Evolutionary conservation across 495 filamentous ascomycete genomes (phyloP).

Genomic region (Talaromyces stipitatus): DNA sequence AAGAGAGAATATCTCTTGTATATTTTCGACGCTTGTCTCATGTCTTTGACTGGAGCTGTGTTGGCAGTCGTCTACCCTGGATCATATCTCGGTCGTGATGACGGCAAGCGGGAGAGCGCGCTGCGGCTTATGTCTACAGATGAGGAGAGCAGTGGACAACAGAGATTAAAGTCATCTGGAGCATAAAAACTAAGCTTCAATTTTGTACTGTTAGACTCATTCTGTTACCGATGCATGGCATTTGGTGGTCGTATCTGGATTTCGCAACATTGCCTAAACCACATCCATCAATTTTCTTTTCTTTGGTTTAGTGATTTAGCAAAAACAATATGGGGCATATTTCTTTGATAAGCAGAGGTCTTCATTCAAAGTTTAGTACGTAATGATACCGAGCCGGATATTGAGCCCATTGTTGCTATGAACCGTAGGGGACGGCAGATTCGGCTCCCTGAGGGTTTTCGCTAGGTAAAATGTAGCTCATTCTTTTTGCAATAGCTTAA

Average conservation of each 20-base stretch:
- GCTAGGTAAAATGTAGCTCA: too few relatives aligned
- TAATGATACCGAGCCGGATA: background rate
- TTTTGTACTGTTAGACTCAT: background rate
- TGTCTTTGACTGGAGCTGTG: conserved; percentile 30
- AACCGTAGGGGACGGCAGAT: too few relatives aligned
- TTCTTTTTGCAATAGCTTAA: too few relatives aligned
- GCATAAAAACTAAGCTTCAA: background rate
- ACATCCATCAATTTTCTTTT: background rate
- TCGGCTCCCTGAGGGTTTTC: too few relatives aligned
- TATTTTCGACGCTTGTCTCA: conserved; percentile 52
- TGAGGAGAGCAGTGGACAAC: background rate
- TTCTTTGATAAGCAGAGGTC: background rate
- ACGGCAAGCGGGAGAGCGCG: background rate
- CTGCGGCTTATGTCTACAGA: background rate
- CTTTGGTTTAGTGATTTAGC: background rate
- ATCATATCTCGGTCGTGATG: background rate
- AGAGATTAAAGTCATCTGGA: background rate
- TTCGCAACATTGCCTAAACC: background rate
- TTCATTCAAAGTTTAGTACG: background rate
- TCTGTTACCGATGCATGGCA: background rate
- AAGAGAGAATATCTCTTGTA: conserved; percentile 51
- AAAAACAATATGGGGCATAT: background rate
- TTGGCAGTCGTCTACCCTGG: background rate
- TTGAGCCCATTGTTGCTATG: too few relatives aligned
- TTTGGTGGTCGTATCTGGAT: background rate